A percentile compares a stretch with the other conserved stretches of the same genome.
These are phyloP conservation scores for Fraxinus sp. DNA, from an alignment of 305 asterid species.

Conservation along the genomic window DNA sequence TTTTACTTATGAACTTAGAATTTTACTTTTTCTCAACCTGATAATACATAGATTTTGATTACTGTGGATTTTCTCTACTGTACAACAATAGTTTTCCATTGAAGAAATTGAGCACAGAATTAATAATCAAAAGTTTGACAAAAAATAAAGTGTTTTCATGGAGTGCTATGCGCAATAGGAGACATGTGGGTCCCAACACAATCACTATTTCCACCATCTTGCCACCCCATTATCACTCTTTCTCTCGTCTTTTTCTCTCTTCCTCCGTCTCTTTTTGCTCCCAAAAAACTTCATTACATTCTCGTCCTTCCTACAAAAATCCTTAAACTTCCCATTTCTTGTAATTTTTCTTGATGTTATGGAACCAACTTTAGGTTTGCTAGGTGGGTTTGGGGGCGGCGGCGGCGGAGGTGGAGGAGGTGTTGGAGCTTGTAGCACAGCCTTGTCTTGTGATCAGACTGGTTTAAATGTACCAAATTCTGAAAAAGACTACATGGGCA, in stretches of 20 bases:
- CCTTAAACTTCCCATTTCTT: slow-evolving; percentile 12
- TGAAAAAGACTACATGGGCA: slow-evolving; percentile 34
- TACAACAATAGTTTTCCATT: not conserved
- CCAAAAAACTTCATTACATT: not conserved
- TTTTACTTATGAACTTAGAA: not conserved
- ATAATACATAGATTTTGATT: no score
- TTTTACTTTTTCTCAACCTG: not conserved
- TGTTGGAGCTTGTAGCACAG: slow-evolving; percentile 25
- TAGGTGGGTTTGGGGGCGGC: slow-evolving; percentile 13
- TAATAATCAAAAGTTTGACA: not conserved
- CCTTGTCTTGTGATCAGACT: slow-evolving; percentile 19
- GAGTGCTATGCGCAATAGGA: slow-evolving; percentile 47
- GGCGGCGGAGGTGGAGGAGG: slow-evolving; percentile 13
- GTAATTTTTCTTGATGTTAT: slow-evolving; percentile 26
- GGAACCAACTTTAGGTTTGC: slow-evolving; percentile 43
- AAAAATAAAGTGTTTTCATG: slow-evolving; percentile 12
- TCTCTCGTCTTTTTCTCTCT: slow-evolving; percentile 17
- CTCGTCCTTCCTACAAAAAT: slow-evolving; percentile 2
- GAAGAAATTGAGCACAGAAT: not conserved
- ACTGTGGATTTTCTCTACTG: not conserved
- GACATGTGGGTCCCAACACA: slow-evolving; percentile 57
- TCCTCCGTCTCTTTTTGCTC: not conserved
- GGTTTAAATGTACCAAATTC: not conserved
- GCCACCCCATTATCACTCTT: slow-evolving; percentile 22
- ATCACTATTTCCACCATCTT: slow-evolving; percentile 54